phyloP scores from a whole-genome alignment of 495 filamentous ascomycete species.

The Cenococcum geophilum region DNA sequence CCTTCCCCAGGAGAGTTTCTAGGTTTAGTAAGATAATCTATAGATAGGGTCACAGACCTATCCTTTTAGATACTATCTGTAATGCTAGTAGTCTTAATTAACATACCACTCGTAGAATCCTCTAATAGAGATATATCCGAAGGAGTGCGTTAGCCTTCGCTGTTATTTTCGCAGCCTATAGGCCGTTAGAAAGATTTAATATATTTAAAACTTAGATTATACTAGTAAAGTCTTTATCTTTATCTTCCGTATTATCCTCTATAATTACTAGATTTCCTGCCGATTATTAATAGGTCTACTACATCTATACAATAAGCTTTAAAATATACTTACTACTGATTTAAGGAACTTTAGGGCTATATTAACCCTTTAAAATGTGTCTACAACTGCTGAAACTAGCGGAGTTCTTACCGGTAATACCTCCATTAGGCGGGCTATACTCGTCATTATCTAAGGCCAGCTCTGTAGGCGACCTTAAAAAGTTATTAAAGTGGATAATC shows the following conservation, averaged over 20 bases:
- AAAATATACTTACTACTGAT: background rate
- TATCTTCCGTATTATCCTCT: no score
- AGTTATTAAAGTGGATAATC: background rate
- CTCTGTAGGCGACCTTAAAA: background rate
- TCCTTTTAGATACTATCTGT: background rate
- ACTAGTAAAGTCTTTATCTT: background rate
- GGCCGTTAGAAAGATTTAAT: background rate
- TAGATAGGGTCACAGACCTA: background rate
- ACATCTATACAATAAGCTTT: no score
- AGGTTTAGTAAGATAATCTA: background rate
- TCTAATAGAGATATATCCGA: background rate
- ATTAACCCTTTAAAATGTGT: background rate
- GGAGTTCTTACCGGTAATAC: no score
- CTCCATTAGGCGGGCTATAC: background rate
- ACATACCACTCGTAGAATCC: no score
- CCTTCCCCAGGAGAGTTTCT: background rate
- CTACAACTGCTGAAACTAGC: no score
- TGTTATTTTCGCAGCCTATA: background rate
- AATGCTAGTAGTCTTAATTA: background rate
- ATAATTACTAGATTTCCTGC: background rate
- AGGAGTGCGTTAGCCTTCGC: background rate
- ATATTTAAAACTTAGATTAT: background rate
- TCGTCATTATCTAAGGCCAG: background rate
- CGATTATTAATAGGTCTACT: no score
- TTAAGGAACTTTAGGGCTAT: background rate